These are phyloP conservation scores for Hygrophorus russula DNA, from an alignment of 768 basidiomycete species.

Conservation along the genomic window DNA sequence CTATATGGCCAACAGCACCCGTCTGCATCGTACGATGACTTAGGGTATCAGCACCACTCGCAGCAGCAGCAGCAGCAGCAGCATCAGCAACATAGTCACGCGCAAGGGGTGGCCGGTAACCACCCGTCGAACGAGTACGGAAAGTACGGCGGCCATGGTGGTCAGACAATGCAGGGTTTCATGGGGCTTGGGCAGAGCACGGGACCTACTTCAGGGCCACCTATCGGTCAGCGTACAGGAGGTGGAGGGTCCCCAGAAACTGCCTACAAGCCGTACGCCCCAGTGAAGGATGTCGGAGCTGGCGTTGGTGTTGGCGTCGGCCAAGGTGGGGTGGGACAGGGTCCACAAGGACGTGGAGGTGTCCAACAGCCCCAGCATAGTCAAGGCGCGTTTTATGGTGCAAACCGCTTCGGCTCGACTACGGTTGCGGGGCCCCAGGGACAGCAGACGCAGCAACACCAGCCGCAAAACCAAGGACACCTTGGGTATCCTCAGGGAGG, in stretches of 20 bases:
- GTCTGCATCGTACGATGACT: slow-evolving; percentile 31
- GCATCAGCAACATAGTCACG: slow-evolving; percentile 25
- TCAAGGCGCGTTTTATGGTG: slow-evolving; percentile 35
- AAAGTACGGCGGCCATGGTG: slow-evolving; percentile 37
- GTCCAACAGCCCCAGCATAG: slow-evolving; percentile 28
- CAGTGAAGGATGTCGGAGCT: slow-evolving; percentile 46
- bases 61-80: slow-evolving; percentile 50
- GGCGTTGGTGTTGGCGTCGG: slow-evolving; percentile 33
- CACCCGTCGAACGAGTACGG: slow-evolving; percentile 24
- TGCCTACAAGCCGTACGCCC: slow-evolving; percentile 65
- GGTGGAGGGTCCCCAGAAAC: slow-evolving; percentile 55
- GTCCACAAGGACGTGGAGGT: slow-evolving; percentile 16
- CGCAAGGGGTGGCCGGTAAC: slow-evolving; percentile 24
- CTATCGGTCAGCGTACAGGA: slow-evolving; percentile 21
- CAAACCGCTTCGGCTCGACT: slow-evolving; percentile 28
- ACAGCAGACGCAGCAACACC: slow-evolving; percentile 33
- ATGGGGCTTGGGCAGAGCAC: slow-evolving; percentile 48
- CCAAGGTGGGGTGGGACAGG: slow-evolving; percentile 7
- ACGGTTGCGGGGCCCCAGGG: slow-evolving; percentile 26
- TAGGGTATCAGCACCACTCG: slow-evolving; percentile 42
- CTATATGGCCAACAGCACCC: slow-evolving; percentile 58
- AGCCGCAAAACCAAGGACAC: slow-evolving; percentile 45
- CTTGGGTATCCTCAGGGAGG: slow-evolving; percentile 55
- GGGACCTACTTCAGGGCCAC: slow-evolving; percentile 22
- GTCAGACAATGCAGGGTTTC: slow-evolving; percentile 57